A percentile compares a stretch with the other conserved stretches of the same genome.
phyloP scores from a whole-genome alignment of 106 monocot species.

The Vanilla planifolia region DNA sequence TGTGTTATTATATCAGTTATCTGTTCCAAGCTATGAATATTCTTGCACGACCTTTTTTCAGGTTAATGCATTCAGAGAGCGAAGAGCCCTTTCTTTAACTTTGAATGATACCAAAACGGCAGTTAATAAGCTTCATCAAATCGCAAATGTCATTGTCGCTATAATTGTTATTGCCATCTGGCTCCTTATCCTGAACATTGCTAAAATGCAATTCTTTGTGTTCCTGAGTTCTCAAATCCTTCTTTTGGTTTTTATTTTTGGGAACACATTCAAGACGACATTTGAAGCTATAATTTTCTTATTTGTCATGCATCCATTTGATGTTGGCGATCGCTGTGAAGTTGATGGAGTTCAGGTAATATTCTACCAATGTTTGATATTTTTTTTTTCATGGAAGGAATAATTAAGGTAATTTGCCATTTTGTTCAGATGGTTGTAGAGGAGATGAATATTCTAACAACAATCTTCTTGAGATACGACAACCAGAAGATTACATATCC shows the following conservation, averaged over 20 bases:
- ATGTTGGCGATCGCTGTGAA: slow-evolving; percentile 86
- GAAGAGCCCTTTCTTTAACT: slow-evolving; percentile 73
- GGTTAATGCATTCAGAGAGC: slow-evolving; percentile 75
- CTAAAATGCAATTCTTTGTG: slow-evolving; percentile 62
- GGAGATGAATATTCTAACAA: slow-evolving; percentile 93
- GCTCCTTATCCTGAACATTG: slow-evolving; percentile 65
- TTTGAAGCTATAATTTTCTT: slow-evolving; percentile 88
- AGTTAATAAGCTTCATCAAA: slow-evolving; percentile 62
- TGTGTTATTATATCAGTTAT: too few species aligned
- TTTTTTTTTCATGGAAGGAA: too few species aligned
- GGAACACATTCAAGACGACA: slow-evolving; percentile 63
- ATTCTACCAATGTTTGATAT: not conserved
- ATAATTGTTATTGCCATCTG: slow-evolving; percentile 43
- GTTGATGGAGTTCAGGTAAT: slow-evolving; percentile 75
- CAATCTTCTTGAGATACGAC: slow-evolving; percentile 70
- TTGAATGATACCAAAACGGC: slow-evolving; percentile 93
- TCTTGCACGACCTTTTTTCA: too few species aligned
- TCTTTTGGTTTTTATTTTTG: slow-evolving; percentile 70
- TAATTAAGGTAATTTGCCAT: too few species aligned
- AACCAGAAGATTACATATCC: slow-evolving; percentile 92
- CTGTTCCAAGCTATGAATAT: too few species aligned
- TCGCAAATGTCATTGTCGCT: slow-evolving; percentile 35
- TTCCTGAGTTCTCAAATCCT: slow-evolving; percentile 73
- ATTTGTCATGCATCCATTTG: slow-evolving; percentile 94
- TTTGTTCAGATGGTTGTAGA: slow-evolving; percentile 16